Evolutionary conservation across 192 early-diverging fungal genomes (phyloP), one percentile per base, ranked within the genome.

Genomic region (Podochytrium sp.): DNA sequence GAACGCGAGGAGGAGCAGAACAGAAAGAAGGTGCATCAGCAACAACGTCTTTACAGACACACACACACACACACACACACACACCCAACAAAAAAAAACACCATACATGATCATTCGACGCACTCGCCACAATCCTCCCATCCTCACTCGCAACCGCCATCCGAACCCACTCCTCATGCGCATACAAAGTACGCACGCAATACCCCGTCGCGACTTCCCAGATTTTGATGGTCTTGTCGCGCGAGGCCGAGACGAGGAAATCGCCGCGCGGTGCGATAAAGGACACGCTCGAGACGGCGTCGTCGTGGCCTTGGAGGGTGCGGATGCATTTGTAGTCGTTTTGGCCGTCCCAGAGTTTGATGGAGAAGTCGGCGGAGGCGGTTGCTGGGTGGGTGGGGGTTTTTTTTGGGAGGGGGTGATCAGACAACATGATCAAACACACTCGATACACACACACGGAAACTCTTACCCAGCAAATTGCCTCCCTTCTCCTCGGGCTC

Each of bases 281-380:
- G 2, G 69, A 58, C 10, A 96, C 91, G 14, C 89, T 90, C 1
- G 94, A 96, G 5, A 98, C 92, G 73, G 88, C 92, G 78, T 98
- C 94, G 79, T 97, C 95, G 69, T 98, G 96, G 37, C 96, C 96
- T 71, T 90, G 86, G 40, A 98, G 76, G 3, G 96, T 97, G 27
- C 87, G 86, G 40, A 92, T 83, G 77, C 94, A 95, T 71, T 88
- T 85, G 80, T 92, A 93, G 73, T 94, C 92, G 57, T 92, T 85
- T 34, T 89, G 81, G n/a, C 91, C 73, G 75, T 97, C 94, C 96
- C 96, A 98, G 20, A 98, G 74, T 42, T 96, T 93, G 78, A 97
- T 87, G 7, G 92, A 91, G 61, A 98, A 79, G 83, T 98, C 96
- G 25, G 91, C 90, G 3, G 96, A 96, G 80, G 35, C 32, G 39